A percentile compares a stretch with the other conserved stretches of the same genome.
These are phyloP conservation scores for Pachysandra terminalis DNA, from an alignment of 164 flowering plant species.

Conservation along the genomic window DNA sequence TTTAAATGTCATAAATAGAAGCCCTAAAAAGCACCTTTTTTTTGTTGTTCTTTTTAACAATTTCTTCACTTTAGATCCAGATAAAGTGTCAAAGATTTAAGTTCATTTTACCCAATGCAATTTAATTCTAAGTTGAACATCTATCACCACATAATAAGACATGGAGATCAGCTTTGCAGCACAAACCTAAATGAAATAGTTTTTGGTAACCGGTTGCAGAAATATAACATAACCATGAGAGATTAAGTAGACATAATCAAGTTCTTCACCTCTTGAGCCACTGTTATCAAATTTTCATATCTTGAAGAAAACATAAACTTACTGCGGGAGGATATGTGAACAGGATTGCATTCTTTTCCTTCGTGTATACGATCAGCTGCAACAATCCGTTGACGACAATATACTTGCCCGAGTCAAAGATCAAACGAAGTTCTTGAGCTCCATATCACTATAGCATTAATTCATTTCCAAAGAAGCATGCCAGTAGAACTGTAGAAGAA, in stretches of 20 bases:
- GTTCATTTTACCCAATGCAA: too few relatives aligned
- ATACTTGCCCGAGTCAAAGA: slow-evolving; percentile 75
- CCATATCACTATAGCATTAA: not conserved
- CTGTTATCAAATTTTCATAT: not conserved
- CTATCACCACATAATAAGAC: too few relatives aligned
- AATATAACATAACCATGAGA: too few relatives aligned
- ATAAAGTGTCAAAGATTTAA: too few relatives aligned
- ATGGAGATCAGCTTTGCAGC: too few relatives aligned
- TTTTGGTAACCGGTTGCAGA: too few relatives aligned
- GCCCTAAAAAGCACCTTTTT: not conserved
- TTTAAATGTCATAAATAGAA: not conserved
- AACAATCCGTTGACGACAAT: slow-evolving; percentile 53
- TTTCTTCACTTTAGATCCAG: too few relatives aligned
- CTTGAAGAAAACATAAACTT: slow-evolving; percentile 16
- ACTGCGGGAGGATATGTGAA: slow-evolving; percentile 82
- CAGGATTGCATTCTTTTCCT: slow-evolving; percentile 86
- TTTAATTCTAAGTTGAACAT: too few relatives aligned
- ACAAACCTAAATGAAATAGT: too few relatives aligned
- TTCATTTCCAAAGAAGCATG: not conserved
- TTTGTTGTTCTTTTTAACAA: too few relatives aligned
- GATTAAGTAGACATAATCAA: too few relatives aligned
- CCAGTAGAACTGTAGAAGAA: not conserved
- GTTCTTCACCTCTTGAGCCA: not conserved
- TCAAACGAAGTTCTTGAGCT: slow-evolving; percentile 19
- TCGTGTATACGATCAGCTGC: slow-evolving; percentile 73